phyloP scores from a whole-genome alignment of 1,284 basidiomycete species.

The Fereydounia khargensis region DNA sequence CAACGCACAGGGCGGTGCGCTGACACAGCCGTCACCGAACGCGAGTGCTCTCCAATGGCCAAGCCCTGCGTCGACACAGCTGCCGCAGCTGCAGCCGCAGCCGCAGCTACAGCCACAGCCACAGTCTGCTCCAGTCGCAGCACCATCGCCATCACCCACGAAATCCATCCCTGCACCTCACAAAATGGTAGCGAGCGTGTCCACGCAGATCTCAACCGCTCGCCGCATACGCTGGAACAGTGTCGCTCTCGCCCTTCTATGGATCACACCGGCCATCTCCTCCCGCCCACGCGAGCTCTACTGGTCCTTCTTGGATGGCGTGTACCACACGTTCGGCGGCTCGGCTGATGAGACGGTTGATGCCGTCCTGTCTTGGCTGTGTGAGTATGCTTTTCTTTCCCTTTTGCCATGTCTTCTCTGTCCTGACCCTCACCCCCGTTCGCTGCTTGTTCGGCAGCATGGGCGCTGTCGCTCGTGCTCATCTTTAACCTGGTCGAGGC shows the following conservation, averaged over 20 bases:
- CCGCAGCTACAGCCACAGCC: too few relatives aligned
- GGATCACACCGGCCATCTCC: conserved; percentile 17
- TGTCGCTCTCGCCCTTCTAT: conserved; percentile 10
- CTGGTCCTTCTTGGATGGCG: conserved; percentile 18
- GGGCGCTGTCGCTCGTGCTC: conserved; percentile 23
- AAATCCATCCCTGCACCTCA: not conserved
- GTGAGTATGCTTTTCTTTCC: not conserved
- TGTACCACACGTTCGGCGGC: conserved; percentile 17
- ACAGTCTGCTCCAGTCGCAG: conserved; percentile 1
- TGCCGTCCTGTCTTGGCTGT: conserved; percentile 16
- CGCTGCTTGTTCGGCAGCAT: conserved; percentile 1
- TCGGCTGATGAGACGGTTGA: conserved; percentile 20
- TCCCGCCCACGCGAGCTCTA: conserved; percentile 11
- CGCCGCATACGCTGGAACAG: conserved; percentile 23
- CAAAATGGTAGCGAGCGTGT: not conserved
- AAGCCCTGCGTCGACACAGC: too few relatives aligned
- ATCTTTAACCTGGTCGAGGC: conserved; percentile 29
- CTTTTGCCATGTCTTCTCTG: not conserved
- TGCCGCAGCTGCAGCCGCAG: too few relatives aligned
- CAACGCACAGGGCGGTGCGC: too few relatives aligned
- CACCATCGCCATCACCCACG: not conserved
- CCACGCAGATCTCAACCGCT: conserved; percentile 2
- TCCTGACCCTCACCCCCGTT: not conserved
- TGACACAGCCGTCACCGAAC: too few relatives aligned
- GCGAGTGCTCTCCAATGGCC: too few relatives aligned